A percentile compares a stretch with the other conserved stretches of the same genome.
Evolutionary conservation across 2,329 filamentous ascomycete genomes (phyloP).

Genomic region (Passalora sequoiae): DNA sequence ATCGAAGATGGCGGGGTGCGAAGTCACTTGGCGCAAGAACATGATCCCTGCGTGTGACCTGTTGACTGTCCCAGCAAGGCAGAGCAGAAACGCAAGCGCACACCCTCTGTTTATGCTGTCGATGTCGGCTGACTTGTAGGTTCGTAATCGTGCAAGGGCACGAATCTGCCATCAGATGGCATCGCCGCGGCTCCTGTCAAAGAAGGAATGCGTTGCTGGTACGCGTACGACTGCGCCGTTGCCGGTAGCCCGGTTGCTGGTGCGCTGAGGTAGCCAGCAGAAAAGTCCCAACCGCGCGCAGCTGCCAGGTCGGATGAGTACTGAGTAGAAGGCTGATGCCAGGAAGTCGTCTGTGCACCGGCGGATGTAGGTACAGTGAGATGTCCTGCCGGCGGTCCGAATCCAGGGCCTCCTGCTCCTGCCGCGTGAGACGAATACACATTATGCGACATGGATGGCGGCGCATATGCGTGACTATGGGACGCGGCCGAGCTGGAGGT

Average conservation of each 20-base stretch:
- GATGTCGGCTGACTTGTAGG: constrained; percentile 31
- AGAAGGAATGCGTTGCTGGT: constrained; percentile 27
- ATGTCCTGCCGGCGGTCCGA: constrained; percentile 34
- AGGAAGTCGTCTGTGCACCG: constrained; percentile 29
- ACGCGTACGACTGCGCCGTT: constrained; percentile 28
- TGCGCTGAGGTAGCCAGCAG: constrained; percentile 22
- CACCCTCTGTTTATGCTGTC: constrained; percentile 22
- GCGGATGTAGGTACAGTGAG: constrained; percentile 29
- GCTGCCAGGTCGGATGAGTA: constrained; percentile 31
- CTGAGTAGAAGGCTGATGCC: constrained; percentile 31
- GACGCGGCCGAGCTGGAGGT: constrained; percentile 31
- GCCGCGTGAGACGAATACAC: constrained; percentile 28
- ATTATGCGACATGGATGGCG: constrained; percentile 25
- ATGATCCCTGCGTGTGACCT: constrained; percentile 19
- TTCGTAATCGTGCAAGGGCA: constrained; percentile 34
- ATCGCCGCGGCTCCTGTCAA: constrained; percentile 26
- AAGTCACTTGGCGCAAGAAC: constrained; percentile 7
- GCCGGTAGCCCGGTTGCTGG: constrained; percentile 30
- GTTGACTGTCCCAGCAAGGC: constrained; percentile 13
- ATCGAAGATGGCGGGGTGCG: not conserved
- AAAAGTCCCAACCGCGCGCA: constrained; percentile 28
- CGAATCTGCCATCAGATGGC: constrained; percentile 29
- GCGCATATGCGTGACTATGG: constrained; percentile 30
- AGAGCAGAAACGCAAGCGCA: constrained; percentile 19
- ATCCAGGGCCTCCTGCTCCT: constrained; percentile 30